phyloP scores from a whole-genome alignment of 352 stramenopile species.

The Phytophthora ohioensis region DNA sequence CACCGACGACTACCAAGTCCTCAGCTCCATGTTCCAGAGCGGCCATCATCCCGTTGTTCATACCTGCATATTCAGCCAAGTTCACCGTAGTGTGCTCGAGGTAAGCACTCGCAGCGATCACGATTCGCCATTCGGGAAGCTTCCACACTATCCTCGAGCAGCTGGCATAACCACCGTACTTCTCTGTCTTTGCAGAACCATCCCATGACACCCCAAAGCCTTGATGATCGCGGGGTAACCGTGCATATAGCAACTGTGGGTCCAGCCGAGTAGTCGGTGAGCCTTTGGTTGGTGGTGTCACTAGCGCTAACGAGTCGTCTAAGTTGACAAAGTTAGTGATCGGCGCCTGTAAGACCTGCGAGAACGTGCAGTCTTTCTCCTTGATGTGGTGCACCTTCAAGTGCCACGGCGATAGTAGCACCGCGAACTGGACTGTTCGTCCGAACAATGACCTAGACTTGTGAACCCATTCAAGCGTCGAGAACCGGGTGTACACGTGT shows the following conservation, averaged over 20 bases:
- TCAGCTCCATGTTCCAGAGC: too few relatives aligned
- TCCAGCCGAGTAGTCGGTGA: too few relatives aligned
- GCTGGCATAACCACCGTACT: conserved; percentile 13
- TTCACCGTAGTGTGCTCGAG: conserved; percentile 13
- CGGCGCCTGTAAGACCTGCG: too few relatives aligned
- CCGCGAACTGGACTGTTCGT: conserved; percentile 13
- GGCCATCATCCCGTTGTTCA: too few relatives aligned
- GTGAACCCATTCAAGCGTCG: conserved; percentile 30
- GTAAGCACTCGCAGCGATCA: too few relatives aligned
- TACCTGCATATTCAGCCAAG: conserved; percentile 28
- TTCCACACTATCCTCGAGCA: conserved; percentile 27
- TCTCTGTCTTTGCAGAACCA: conserved; percentile 25
- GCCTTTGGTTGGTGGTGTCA: too few relatives aligned
- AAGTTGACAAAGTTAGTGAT: too few relatives aligned
- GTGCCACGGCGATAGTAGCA: conserved; percentile 21
- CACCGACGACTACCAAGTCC: too few relatives aligned
- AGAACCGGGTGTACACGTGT: conserved; percentile 2
- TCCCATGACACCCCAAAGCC: conserved; percentile 27
- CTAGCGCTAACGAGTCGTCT: too few relatives aligned
- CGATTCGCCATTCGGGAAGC: conserved; percentile 23
- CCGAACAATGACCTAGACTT: conserved; percentile 23
- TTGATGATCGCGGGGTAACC: conserved; percentile 4
- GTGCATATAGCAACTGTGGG: background rate
- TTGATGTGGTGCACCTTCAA: background rate
- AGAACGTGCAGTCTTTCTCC: background rate